A percentile compares a stretch with the other conserved stretches of the same genome.
phyloP scores from a whole-genome alignment of 2,329 filamentous ascomycete species.

The Exophiala oligosperma region DNA sequence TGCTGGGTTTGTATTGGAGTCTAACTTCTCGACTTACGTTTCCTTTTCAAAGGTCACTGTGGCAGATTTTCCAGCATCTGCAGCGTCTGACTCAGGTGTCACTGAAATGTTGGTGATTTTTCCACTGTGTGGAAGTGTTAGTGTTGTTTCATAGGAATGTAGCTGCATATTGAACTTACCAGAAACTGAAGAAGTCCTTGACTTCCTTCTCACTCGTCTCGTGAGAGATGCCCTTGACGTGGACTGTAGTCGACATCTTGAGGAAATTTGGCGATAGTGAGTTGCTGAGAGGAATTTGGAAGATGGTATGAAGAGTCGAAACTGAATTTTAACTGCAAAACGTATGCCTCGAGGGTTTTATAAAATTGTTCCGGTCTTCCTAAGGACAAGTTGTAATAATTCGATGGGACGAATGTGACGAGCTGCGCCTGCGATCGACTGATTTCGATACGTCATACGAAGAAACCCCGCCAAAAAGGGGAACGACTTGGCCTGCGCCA shows the following conservation, averaged over 20 bases:
- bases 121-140: slow-evolving; percentile 58
- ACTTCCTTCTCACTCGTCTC: slow-evolving; percentile 88
- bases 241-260: slow-evolving; percentile 63
- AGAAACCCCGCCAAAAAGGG: no score
- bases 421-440: no score
- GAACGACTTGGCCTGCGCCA: no score
- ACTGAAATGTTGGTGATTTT: slow-evolving; percentile 86
- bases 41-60: slow-evolving; percentile 97
- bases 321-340: background rate
- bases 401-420: background rate
- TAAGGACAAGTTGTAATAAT: background rate
- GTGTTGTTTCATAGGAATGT: background rate
- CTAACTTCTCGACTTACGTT: slow-evolving; percentile 52
- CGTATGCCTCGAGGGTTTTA: background rate
- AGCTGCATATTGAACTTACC: slow-evolving; percentile 53
- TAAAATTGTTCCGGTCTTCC: background rate
- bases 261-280: background rate
- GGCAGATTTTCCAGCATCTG: slow-evolving; percentile 72
- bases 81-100: slow-evolving; percentile 55
- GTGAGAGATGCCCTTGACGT: slow-evolving; percentile 84
- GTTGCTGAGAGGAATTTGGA: background rate
- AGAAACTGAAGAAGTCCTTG: slow-evolving; percentile 88
- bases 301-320: background rate
- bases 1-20: background rate
- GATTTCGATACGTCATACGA: background rate